Percentiles rank a stretch among this genome's conserved stretches.
phyloP scores from a whole-genome alignment of 139 green algal species.

The Coelastrella sp. region DNA sequence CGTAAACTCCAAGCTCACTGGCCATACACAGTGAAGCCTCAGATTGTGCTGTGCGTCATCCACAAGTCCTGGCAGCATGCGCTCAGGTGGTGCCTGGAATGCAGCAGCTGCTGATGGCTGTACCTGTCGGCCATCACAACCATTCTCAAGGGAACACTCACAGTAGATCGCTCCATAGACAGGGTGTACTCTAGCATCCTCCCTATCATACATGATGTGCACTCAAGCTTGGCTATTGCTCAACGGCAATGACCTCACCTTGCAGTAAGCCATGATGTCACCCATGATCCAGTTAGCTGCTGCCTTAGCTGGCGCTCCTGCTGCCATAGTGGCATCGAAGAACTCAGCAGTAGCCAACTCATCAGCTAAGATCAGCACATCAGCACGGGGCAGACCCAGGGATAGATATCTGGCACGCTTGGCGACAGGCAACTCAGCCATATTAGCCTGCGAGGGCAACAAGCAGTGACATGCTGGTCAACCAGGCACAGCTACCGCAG shows the following conservation, averaged over 20 bases:
- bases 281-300: constrained; percentile 97
- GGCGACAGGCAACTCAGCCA: constrained; percentile 88
- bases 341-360: constrained; percentile 80
- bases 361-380: constrained; percentile 89
- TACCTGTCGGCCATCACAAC: no score
- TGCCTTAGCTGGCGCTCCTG: constrained; percentile 82
- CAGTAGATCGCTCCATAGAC: no score
- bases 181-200: no score
- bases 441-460: constrained; percentile 52
- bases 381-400: constrained; percentile 83
- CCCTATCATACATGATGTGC: no score
- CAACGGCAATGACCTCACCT: constrained; percentile 54
- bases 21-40: no score
- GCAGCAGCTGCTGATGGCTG: no score
- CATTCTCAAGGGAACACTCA: no score
- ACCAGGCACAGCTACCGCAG: neutral
- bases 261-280: constrained; percentile 91
- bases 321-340: constrained; percentile 80
- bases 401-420: constrained; percentile 76
- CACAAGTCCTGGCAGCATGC: no score
- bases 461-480: neutral
- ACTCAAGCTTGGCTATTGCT: no score
- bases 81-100: no score
- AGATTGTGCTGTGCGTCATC: no score
- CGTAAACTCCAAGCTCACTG: no score